Conservation (phyloP, 2,329 filamentous ascomycete species). For the Aspergillus fumigatiaffinis region DNA sequence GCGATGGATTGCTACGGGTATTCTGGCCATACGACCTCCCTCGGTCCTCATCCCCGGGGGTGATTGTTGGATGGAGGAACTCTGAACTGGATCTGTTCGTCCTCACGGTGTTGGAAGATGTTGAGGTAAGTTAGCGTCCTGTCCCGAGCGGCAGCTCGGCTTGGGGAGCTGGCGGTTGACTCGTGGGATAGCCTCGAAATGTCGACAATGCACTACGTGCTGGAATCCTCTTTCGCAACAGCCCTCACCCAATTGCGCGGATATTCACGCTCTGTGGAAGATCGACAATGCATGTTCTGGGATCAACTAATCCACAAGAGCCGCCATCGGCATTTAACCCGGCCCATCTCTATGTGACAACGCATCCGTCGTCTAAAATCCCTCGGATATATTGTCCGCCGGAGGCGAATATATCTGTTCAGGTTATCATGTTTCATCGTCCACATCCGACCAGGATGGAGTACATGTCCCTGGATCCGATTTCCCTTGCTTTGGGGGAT, state of each 20-base stretch:
- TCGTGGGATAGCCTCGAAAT: constrained; percentile 57
- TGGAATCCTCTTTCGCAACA: constrained; percentile 77
- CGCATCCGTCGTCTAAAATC: constrained; percentile 48
- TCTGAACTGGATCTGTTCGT: constrained; percentile 88
- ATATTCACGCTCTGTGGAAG: constrained; percentile 84
- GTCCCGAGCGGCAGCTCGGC: background rate
- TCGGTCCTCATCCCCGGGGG: constrained; percentile 68
- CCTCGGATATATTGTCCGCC: constrained; percentile 68
- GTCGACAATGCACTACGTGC: constrained; percentile 85
- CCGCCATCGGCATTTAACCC: constrained; percentile 55
- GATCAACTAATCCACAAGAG: constrained; percentile 65
- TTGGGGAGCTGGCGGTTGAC: constrained; percentile 2
- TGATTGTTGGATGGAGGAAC: constrained; percentile 94
- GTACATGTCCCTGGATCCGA: constrained; percentile 87
- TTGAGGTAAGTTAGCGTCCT: constrained; percentile 62
- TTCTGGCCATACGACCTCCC: constrained; percentile 93
- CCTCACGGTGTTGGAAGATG: constrained; percentile 81
- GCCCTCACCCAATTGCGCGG: constrained; percentile 71
- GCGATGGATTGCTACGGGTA: constrained; percentile 89
- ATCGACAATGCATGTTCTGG: constrained; percentile 77
- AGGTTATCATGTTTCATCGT: constrained; percentile 84
- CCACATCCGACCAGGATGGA: constrained; percentile 88
- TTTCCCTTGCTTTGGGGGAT: constrained; percentile 78
- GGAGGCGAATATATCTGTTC: constrained; percentile 67
- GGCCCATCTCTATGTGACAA: constrained; percentile 64